Conservation (phyloP, 2,329 filamentous ascomycete species). For the Cercospora zeina region DNA sequence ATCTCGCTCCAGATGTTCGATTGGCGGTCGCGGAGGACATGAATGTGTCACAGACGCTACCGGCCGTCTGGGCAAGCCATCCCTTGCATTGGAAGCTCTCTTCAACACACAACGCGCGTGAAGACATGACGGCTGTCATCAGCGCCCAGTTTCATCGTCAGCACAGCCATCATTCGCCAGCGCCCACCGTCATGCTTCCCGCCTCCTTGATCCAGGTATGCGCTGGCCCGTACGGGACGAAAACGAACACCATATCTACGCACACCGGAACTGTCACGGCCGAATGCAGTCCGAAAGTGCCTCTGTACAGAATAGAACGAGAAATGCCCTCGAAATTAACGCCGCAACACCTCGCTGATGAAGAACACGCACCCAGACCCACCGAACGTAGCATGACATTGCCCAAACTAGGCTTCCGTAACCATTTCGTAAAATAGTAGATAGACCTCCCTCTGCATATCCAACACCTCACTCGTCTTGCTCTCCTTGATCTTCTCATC, state of each 20-base stretch:
- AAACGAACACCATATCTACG: not conserved
- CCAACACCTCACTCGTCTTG: conserved; percentile 85
- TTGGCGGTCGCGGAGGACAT: not conserved
- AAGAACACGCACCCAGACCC: not conserved
- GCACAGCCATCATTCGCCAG: not conserved
- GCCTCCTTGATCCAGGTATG: not conserved
- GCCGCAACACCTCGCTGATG: conserved; percentile 12
- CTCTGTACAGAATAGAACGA: not conserved
- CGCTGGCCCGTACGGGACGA: not conserved
- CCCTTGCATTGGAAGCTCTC: not conserved
- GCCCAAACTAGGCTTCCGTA: not conserved
- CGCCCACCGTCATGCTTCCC: not conserved
- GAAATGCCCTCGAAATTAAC: not conserved
- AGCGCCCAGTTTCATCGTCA: not conserved
- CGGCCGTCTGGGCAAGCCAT: conserved; percentile 15
- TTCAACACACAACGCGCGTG: not conserved
- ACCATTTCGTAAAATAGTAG: conserved; percentile 93
- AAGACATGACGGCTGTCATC: not conserved
- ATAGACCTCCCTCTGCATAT: conserved; percentile 95
- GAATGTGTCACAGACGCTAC: not conserved
- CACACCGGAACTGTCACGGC: not conserved
- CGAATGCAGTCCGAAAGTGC: not conserved
- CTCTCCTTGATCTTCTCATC: conserved; percentile 96
- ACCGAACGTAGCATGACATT: not conserved
- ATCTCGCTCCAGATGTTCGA: not conserved